Conservation (phyloP, 257 asterid species). For the Primulina tabacum region DNA sequence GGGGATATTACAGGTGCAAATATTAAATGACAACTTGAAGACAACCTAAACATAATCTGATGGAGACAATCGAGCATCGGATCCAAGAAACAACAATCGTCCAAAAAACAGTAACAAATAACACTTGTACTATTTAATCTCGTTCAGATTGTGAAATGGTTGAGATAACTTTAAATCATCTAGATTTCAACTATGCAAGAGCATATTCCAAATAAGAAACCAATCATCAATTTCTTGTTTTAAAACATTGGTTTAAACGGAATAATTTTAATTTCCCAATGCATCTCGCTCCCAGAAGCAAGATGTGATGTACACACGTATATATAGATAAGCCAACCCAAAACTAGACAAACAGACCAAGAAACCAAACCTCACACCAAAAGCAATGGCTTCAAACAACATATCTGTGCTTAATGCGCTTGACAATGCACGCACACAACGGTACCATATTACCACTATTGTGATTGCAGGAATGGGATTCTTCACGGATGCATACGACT, state of each 20-base stretch:
- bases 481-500: slow-evolving; percentile 40
- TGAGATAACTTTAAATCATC: neutral
- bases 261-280: neutral
- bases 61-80: neutral
- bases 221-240: slow-evolving; percentile 34
- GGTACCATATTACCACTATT: slow-evolving; percentile 36
- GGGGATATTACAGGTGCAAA: too few relatives aligned
- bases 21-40: neutral
- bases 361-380: slow-evolving; percentile 2
- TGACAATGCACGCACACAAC: slow-evolving; percentile 35
- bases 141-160: neutral
- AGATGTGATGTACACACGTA: neutral
- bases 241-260: slow-evolving; percentile 22
- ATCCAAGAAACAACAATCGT: neutral
- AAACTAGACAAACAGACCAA: neutral
- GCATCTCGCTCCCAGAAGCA: slow-evolving; percentile 1
- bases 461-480: slow-evolving; percentile 42
- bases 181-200: slow-evolving; percentile 31
- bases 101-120: neutral
- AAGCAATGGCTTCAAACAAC: slow-evolving; percentile 32
- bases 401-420: slow-evolving; percentile 34
- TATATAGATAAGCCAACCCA: neutral
- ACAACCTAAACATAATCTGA: neutral
- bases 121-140: neutral
- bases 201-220: slow-evolving; percentile 27